These are phyloP conservation scores for Irpex sp. DNA, from an alignment of 1,284 basidiomycete genomes.

Conservation along the genomic window DNA sequence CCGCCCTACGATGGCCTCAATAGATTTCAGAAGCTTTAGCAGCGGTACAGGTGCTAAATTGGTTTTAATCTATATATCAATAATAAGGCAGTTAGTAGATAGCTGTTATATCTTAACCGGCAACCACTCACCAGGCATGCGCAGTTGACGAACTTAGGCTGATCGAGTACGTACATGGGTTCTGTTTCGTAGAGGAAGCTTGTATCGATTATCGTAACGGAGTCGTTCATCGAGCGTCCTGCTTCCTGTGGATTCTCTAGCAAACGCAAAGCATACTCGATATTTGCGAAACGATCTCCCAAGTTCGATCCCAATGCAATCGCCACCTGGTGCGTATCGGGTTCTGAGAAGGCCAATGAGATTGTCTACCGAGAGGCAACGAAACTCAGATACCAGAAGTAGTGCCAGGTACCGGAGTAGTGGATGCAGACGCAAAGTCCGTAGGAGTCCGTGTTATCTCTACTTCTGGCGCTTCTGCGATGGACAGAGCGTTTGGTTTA, in stretches of 20 bases:
- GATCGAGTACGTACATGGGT: constrained; percentile 96
- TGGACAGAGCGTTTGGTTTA: constrained; percentile 84
- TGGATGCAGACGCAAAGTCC: background rate
- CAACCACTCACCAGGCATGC: constrained; percentile 80
- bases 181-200: constrained; percentile 95
- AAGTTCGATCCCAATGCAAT: constrained; percentile 93
- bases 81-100: background rate
- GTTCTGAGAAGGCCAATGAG: constrained; percentile 8
- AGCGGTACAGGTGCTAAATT: constrained; percentile 72
- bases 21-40: constrained; percentile 76
- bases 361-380: background rate
- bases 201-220: constrained; percentile 73
- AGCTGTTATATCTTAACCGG: background rate
- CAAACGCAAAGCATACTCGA: constrained; percentile 78
- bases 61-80: constrained; percentile 75
- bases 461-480: constrained; percentile 72
- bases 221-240: constrained; percentile 24
- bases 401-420: background rate
- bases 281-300: constrained; percentile 89
- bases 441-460: constrained; percentile 55
- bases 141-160: constrained; percentile 92
- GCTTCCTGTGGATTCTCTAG: constrained; percentile 54
- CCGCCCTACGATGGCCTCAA: constrained; percentile 87
- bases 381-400: constrained; percentile 6
- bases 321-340: constrained; percentile 46